Conservation (phyloP, 2,329 filamentous ascomycete genomes). For the Fusarium sp. region DNA sequence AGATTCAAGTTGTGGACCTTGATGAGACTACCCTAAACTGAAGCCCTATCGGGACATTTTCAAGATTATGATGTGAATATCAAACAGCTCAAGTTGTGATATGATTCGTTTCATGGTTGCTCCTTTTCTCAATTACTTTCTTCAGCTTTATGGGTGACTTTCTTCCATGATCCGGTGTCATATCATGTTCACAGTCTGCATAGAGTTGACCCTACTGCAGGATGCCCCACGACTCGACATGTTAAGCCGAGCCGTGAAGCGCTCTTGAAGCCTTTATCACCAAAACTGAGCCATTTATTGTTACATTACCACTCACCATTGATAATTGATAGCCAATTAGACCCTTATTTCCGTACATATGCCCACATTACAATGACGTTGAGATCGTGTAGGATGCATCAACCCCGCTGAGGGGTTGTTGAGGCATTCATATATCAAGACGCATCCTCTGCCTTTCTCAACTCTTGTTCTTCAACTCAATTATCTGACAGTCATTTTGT, state of each 20-base stretch:
- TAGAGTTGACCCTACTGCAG: conserved; percentile 20
- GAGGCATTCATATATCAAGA: conserved; percentile 27
- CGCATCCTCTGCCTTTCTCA: not conserved
- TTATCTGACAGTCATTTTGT: not conserved
- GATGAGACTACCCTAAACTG: not conserved
- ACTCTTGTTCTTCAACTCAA: conserved; percentile 2
- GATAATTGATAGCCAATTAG: conserved; percentile 31
- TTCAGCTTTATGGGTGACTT: no score
- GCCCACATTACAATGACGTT: conserved; percentile 34
- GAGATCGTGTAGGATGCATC: not conserved
- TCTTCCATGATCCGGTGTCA: not conserved
- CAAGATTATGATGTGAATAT: no score
- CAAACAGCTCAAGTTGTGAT: no score
- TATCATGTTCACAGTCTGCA: not conserved
- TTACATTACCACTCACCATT: conserved; percentile 15
- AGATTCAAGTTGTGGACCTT: not conserved
- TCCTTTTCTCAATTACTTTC: no score
- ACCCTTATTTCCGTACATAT: not conserved
- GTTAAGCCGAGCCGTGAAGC: not conserved
- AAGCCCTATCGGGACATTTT: no score
- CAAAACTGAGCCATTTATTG: conserved; percentile 2
- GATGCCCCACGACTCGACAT: conserved; percentile 2
- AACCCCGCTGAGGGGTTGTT: conserved; percentile 38
- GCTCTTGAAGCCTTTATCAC: not conserved
- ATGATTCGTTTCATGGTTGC: no score